Base-by-base conservation (phyloP, 768 basidiomycete species). In the Clathrus columnatus region DNA sequence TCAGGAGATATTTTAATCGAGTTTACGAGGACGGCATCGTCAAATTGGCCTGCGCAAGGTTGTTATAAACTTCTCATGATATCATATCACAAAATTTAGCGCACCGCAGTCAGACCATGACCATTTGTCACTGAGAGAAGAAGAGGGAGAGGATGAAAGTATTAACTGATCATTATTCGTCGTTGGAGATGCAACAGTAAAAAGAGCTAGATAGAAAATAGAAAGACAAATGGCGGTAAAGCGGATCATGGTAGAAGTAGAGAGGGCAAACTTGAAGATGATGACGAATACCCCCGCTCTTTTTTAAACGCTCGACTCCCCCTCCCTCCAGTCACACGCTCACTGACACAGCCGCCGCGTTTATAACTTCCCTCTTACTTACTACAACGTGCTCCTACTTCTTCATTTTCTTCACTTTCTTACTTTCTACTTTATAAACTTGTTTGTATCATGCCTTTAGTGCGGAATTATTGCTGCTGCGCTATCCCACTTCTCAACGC, bases 401-500 rank as follows among this genome's bases (percentile, higher is more conserved):
- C n/a, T 36, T 36, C 16, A 7, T 7, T 4, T 18, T 42, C 23
- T 23, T 11, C 21, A n/a, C 10, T 42, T 32, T 36, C 24, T 29
- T 24, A 8, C 24, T 20, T 20, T 26, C 47, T 36, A 7, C 14
- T 50, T 29, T 26, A 24, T 20, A 20, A 30, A n/a, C n/a, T n/a
- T n/a, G n/a, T n/a, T n/a, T 50, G 16, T 14, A 50, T 26, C 54
- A 49, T 54, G 57, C 57, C 32, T 30, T 43, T 54, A 42, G 20
- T 50, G 50, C 80, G 89, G 72, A 84, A 91, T 48, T 94, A 92
- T 65, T 96, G 92, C 65, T 96, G 92, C 68, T 91, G 88, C 63
- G 93, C 93, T 44, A 85, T 97, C 57, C 94, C 94, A 7, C 71
- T 92, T 48, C 75, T 92, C 59, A 95, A 99, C 72, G 78, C 82